These are phyloP conservation scores for Emmonsiellopsis sp. DNA, from an alignment of 2,329 filamentous ascomycete genomes.

Conservation along the genomic window DNA sequence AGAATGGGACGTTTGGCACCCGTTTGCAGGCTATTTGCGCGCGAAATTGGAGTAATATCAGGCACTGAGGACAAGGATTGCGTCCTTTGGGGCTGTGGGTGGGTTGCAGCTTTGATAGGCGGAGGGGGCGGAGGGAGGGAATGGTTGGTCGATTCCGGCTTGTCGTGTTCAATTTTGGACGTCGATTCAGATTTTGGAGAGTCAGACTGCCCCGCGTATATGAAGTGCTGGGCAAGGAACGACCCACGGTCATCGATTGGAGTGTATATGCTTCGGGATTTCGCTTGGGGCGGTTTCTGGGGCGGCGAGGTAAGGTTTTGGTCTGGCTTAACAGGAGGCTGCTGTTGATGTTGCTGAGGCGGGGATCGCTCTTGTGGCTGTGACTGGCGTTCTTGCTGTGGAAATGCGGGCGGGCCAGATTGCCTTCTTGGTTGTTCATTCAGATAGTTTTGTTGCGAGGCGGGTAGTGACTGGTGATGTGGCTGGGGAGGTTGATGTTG, in stretches of 20 bases:
- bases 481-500: slow-evolving; percentile 31
- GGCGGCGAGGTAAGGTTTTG: slow-evolving; percentile 38
- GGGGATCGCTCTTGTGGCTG: slow-evolving; percentile 45
- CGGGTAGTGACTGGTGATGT: slow-evolving; percentile 33
- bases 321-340: slow-evolving; percentile 32
- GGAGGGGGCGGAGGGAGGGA: slow-evolving; percentile 46
- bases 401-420: slow-evolving; percentile 63
- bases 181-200: slow-evolving; percentile 35
- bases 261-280: slow-evolving; percentile 90
- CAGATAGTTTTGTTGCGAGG: slow-evolving; percentile 60
- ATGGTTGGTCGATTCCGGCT: slow-evolving; percentile 56
- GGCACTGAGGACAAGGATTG: slow-evolving; percentile 56
- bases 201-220: slow-evolving; percentile 51
- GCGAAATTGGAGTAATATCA: slow-evolving; percentile 63
- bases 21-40: slow-evolving; percentile 66
- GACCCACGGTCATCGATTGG: slow-evolving; percentile 91
- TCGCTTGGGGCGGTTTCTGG: slow-evolving; percentile 57
- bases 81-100: slow-evolving; percentile 36
- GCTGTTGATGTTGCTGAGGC: slow-evolving; percentile 48
- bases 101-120: slow-evolving; percentile 40
- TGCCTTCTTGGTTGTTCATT: slow-evolving; percentile 70
- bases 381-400: slow-evolving; percentile 48
- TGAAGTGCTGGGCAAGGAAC: slow-evolving; percentile 75
- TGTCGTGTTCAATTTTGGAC: slow-evolving; percentile 23
- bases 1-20: slow-evolving; percentile 67